phyloP scores from a whole-genome alignment of 441 rosid species.

The Populus hybrid region DNA sequence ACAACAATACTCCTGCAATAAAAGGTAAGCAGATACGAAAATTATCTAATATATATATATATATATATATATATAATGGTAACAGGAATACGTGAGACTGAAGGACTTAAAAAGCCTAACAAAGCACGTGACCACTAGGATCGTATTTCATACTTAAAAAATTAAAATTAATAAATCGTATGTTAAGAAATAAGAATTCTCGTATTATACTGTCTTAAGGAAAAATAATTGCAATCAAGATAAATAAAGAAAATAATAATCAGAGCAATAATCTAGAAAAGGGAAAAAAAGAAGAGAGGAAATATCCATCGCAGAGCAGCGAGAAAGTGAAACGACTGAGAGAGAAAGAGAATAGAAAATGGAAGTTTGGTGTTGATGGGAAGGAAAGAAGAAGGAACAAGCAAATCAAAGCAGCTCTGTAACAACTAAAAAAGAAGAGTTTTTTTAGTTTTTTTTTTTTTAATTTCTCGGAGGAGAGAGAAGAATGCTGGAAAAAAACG shows the following conservation, averaged over 20 bases:
- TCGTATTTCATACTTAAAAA: not conserved
- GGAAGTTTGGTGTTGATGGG: slow-evolving; percentile 33
- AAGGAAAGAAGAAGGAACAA: slow-evolving; percentile 22
- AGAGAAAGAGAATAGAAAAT: slow-evolving; percentile 1
- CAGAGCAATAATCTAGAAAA: not conserved
- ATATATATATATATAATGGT: not conserved
- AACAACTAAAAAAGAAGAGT: slow-evolving; percentile 18
- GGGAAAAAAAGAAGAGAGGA: slow-evolving; percentile 9
- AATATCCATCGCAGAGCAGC: slow-evolving; percentile 21
- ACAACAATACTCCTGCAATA: not conserved
- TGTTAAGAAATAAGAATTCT: not conserved
- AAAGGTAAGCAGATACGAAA: not conserved
- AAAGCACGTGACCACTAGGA: not conserved
- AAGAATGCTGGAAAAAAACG: slow-evolving; percentile 22
- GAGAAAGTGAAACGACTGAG: slow-evolving; percentile 20
- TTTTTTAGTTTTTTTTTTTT: slow-evolving; percentile 5
- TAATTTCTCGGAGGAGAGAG: slow-evolving; percentile 36
- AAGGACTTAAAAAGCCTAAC: not conserved
- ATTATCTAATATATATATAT: too few species aligned
- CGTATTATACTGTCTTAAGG: not conserved
- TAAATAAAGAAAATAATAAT: not conserved
- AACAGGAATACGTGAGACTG: not conserved
- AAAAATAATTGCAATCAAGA: not conserved
- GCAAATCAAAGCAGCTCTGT: slow-evolving; percentile 46
- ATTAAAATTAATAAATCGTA: not conserved